Percentiles rank a stretch among this genome's conserved stretches.
Conservation (phyloP, 768 basidiomycete species). For the Fistulinella prunicolor region DNA sequence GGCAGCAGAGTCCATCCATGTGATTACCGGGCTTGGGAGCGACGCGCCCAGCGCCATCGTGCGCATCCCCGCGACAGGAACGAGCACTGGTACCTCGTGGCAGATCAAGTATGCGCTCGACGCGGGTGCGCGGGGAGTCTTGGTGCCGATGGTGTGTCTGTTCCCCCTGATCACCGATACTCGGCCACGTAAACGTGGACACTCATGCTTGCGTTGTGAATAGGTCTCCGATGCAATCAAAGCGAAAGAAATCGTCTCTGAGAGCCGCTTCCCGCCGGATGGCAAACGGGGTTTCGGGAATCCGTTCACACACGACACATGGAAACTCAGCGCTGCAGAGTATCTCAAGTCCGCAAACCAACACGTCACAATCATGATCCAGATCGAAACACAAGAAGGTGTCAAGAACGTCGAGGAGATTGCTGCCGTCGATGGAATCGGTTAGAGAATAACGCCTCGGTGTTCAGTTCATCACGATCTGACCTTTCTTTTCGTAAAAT, state of each 20-base stretch:
- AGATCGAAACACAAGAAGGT: constrained; percentile 64
- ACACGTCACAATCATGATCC: constrained; percentile 53
- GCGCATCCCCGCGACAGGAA: constrained; percentile 62
- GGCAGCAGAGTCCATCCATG: constrained; percentile 53
- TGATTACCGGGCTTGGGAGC: constrained; percentile 46
- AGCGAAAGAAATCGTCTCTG: constrained; percentile 53
- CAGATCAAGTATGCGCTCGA: constrained; percentile 73
- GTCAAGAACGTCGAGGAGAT: constrained; percentile 60
- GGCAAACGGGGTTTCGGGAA: constrained; percentile 67
- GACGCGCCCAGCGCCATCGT: constrained; percentile 54
- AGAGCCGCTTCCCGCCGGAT: constrained; percentile 58
- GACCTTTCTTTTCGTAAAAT: not conserved
- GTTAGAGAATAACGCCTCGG: constrained; percentile 31
- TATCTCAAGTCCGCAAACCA: constrained; percentile 58
- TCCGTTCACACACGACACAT: constrained; percentile 56
- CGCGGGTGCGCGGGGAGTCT: constrained; percentile 59
- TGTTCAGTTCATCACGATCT: not conserved
- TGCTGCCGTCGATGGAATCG: constrained; percentile 58
- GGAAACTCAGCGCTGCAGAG: constrained; percentile 50
- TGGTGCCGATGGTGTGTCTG: constrained; percentile 62
- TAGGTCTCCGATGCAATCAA: constrained; percentile 55
- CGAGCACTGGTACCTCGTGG: constrained; percentile 55
- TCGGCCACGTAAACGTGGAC: not conserved
- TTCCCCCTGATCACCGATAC: not conserved
- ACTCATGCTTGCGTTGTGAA: not conserved